A percentile compares a stretch with the other conserved stretches of the same genome.
phyloP scores from a whole-genome alignment of 2,329 filamentous ascomycete species.

The Fusarium nanum region DNA sequence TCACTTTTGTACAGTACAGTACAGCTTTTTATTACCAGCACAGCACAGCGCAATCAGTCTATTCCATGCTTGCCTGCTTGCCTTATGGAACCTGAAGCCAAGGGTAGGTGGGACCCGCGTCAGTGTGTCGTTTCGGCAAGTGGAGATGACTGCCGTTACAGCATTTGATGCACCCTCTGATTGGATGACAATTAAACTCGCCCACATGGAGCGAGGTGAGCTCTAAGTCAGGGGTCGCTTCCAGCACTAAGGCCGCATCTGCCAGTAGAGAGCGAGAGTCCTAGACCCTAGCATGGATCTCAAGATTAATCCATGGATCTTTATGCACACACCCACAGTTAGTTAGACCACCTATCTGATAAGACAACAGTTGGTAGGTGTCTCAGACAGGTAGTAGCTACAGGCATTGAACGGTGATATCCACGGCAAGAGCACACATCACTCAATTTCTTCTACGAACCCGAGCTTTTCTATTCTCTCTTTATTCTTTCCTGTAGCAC shows the following conservation, averaged over 20 bases:
- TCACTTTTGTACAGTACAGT: background rate
- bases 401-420: background rate
- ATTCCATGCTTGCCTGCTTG: background rate
- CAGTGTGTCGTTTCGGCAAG: conserved; percentile 26
- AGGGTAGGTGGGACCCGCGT: background rate
- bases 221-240: conserved; percentile 17
- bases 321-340: background rate
- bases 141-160: conserved; percentile 23
- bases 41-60: background rate
- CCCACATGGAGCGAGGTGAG: conserved; percentile 4
- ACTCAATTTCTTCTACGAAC: background rate
- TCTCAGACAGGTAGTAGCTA: background rate
- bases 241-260: conserved; percentile 11
- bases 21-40: background rate
- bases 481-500: conserved; percentile 11
- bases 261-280: background rate
- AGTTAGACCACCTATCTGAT: background rate
- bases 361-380: background rate
- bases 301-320: background rate
- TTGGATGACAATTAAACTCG: conserved; percentile 17
- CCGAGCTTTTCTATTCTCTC: background rate
- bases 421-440: background rate
- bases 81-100: background rate
- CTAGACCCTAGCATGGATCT: conserved; percentile 1
- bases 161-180: background rate